Evolutionary conservation across 345 rosid genomes (phyloP).

Genomic region (Aethionema arabicum): DNA sequence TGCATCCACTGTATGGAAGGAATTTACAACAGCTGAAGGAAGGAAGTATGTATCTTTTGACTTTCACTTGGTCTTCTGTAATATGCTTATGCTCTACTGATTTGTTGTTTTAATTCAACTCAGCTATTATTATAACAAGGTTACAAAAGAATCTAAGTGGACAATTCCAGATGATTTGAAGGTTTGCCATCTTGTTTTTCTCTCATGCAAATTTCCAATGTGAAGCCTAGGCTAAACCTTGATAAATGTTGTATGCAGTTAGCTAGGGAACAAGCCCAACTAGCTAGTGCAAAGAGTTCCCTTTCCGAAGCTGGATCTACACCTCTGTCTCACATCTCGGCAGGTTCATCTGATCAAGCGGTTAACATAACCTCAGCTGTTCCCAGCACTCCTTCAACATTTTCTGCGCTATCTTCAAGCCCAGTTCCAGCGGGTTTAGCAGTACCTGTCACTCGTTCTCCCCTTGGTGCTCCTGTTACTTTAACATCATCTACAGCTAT

Average conservation of each 20-base stretch:
- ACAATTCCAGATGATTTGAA: slow-evolving; percentile 91
- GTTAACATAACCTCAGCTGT: slow-evolving; percentile 42
- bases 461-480: slow-evolving; percentile 40
- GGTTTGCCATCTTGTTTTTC: slow-evolving; percentile 47
- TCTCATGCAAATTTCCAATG: slow-evolving; percentile 15
- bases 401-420: slow-evolving; percentile 53
- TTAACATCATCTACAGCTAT: slow-evolving; percentile 43
- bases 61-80: slow-evolving; percentile 11
- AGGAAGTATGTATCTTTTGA: slow-evolving; percentile 54
- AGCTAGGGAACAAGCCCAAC: slow-evolving; percentile 90
- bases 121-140: slow-evolving; percentile 95
- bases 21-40: slow-evolving; percentile 87
- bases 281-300: slow-evolving; percentile 47
- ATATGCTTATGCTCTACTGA: slow-evolving; percentile 19
- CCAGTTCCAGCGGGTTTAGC: slow-evolving; percentile 54
- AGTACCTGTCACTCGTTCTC: slow-evolving; percentile 51
- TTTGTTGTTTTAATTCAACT: slow-evolving; percentile 26
- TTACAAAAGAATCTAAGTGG: slow-evolving; percentile 94
- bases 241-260: slow-evolving; percentile 51
- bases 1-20: slow-evolving; percentile 99
- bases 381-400: slow-evolving; percentile 43
- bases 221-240: slow-evolving; percentile 23
- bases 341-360: slow-evolving; percentile 45
- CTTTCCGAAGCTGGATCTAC: slow-evolving; percentile 45
- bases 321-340: slow-evolving; percentile 45